These are phyloP conservation scores for Magnolia officinalis DNA, from an alignment of 164 flowering plant genomes.

Conservation along the genomic window DNA sequence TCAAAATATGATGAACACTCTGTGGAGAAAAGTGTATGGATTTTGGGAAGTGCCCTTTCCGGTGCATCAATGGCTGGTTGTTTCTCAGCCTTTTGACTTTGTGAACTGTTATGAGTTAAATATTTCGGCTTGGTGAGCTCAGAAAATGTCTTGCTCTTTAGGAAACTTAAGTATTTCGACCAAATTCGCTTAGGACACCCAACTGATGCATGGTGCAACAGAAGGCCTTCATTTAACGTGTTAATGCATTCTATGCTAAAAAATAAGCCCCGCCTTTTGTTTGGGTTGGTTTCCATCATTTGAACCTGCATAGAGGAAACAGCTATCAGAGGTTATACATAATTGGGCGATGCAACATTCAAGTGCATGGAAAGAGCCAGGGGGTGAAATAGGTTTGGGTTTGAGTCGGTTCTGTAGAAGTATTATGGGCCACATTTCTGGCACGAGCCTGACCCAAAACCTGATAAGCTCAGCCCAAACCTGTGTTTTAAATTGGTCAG, in stretches of 20 bases:
- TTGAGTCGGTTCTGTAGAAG: background rate
- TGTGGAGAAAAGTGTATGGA: conserved; percentile 91
- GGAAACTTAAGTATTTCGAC: conserved; percentile 89
- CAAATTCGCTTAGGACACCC: conserved; percentile 89
- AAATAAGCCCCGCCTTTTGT: conserved; percentile 58
- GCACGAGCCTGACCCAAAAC: background rate
- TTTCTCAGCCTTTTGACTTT: conserved; percentile 25
- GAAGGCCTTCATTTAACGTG: conserved; percentile 84
- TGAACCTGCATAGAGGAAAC: conserved; percentile 45
- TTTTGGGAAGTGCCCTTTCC: conserved; percentile 54
- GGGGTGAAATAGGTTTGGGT: background rate
- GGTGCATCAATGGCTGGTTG: conserved; percentile 30
- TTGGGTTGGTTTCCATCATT: conserved; percentile 59
- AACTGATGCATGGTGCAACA: conserved; percentile 63
- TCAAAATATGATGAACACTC: conserved; percentile 90
- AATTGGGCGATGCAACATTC: background rate
- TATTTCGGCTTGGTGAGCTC: conserved; percentile 70
- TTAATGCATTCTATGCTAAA: conserved; percentile 84
- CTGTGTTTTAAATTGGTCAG: background rate
- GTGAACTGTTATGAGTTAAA: conserved; percentile 29
- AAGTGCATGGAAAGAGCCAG: background rate
- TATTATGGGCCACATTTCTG: too few relatives aligned
- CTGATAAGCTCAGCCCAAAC: background rate
- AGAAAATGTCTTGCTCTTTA: conserved; percentile 75
- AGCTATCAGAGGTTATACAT: background rate